Conservation (phyloP, 108 stramenopile species). For the Skeletonema menzelii region DNA sequence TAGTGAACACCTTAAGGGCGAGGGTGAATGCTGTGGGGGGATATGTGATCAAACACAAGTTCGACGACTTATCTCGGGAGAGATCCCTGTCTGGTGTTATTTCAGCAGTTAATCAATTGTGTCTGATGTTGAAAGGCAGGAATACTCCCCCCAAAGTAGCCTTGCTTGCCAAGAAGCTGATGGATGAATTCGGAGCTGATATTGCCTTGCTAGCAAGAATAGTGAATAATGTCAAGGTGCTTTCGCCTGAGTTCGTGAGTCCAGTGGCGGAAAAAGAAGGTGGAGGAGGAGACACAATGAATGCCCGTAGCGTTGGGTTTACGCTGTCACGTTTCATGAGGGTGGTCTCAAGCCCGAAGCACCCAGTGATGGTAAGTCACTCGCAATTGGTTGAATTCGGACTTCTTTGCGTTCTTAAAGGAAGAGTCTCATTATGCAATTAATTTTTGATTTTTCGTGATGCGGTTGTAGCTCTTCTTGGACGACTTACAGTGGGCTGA, state of each 20-base stretch:
- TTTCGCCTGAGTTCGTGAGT: slow-evolving; percentile 1
- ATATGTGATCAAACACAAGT: slow-evolving; percentile 26
- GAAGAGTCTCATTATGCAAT: too few relatives aligned
- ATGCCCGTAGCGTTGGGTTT: slow-evolving; percentile 28
- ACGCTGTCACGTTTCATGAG: slow-evolving; percentile 39
- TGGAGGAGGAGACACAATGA: neutral
- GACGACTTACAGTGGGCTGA: too few relatives aligned
- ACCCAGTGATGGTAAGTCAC: slow-evolving; percentile 14
- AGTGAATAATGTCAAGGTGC: slow-evolving; percentile 16
- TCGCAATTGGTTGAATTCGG: too few relatives aligned
- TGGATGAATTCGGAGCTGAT: too few relatives aligned
- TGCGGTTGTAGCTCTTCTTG: too few relatives aligned
- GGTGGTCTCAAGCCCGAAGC: slow-evolving; percentile 17
- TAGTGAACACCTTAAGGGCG: slow-evolving; percentile 9
- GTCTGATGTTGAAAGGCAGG: slow-evolving; percentile 9
- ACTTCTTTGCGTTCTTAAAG: too few relatives aligned
- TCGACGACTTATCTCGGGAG: slow-evolving; percentile 27
- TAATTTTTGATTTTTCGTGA: too few relatives aligned
- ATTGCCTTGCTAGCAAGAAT: slow-evolving; percentile 16
- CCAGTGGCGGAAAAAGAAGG: neutral
- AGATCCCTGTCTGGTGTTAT: neutral
- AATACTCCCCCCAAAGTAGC: neutral
- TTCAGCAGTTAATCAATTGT: slow-evolving; percentile 35
- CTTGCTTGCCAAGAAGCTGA: neutral
- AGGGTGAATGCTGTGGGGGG: too few relatives aligned